phyloP scores from a whole-genome alignment of 2,329 filamentous ascomycete genomes.

The Tolypocladium sp. region DNA sequence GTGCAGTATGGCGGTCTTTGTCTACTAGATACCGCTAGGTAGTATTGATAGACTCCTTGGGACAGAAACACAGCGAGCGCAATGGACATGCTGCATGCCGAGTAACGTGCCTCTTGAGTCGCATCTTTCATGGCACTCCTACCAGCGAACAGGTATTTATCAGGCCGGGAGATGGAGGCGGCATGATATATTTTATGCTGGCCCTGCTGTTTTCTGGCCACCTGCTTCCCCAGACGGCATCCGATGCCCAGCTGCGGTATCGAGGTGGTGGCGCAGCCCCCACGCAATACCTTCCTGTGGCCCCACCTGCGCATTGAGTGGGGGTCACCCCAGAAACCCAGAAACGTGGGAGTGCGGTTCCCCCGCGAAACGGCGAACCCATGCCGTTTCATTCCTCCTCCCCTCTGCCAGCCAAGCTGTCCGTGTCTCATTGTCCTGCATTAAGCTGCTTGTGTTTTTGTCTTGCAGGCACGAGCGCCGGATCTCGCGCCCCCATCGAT shows the following conservation, averaged over 20 bases:
- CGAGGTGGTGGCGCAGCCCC: not conserved
- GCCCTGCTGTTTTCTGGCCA: not conserved
- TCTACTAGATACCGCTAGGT: not conserved
- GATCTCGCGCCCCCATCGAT: not conserved
- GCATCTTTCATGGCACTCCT: not conserved
- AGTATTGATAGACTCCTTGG: not conserved
- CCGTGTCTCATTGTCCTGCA: not conserved
- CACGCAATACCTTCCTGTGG: not conserved
- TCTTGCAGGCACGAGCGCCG: not conserved
- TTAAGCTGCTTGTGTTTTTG: not conserved
- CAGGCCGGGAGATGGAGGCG: not conserved
- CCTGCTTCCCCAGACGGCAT: not conserved
- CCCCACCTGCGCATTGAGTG: not conserved
- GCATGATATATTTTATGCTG: not conserved
- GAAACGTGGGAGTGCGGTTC: conserved; percentile 3
- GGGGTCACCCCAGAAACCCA: conserved; percentile 9
- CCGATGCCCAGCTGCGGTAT: too few relatives aligned
- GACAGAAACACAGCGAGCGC: not conserved
- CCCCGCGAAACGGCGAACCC: conserved; percentile 6
- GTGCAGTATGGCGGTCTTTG: not conserved
- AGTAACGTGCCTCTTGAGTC: not conserved
- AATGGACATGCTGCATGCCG: not conserved
- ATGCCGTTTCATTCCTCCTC: not conserved
- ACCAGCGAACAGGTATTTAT: not conserved
- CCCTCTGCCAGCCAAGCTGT: not conserved